Evolutionary conservation across 2,329 filamentous ascomycete species (phyloP), one percentile per base, ranked within the genome.

Genomic region (Talaromyces sp.): DNA sequence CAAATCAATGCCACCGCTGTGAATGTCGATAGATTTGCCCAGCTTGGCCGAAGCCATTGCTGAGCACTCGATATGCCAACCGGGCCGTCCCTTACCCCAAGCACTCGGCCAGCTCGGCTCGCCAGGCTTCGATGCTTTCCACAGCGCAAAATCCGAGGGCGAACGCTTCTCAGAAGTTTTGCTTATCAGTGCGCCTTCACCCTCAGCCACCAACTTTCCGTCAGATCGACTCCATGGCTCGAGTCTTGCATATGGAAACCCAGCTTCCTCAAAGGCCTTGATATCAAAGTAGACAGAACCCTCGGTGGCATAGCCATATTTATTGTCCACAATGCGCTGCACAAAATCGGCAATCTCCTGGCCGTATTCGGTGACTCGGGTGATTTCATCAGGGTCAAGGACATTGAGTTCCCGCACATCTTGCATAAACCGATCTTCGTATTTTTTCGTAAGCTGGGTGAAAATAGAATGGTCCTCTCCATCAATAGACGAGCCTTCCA

Each of bases 61-160:
- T 1, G 89, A 93, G 86, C 94, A 97, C 79, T 97, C 93, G 70
- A 97, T 97, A 72, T 97, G 94, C 94, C 94, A 98, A 18, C 94
- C 94, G 0, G 94, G 94, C 52, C 94, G 83, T 4, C 93, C 93
- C 61, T 87, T 83, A 4, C 94, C 92, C 93, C 94, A 98, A 3
- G 87, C 87, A 68, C 90, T 95, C 5, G 87, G 82, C 94, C 94
- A 98, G 66, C 86, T 90, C 0, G 94, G 94, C 81, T 98, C 94
- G 51, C 94, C 94, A 14, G 91, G 86, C 78, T 96, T 97, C 1
- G 89, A 93, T 59, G 89, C 87, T 75, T 98, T 98, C 93, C 92
- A 97, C 1, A 98, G 80, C 0, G 92, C 93, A 76, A 98, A 98
- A 70, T 98, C 93, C 6, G 89, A 88, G 1, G 88, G 81, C 28